These are phyloP conservation scores for Fusarium hainanense DNA, from an alignment of 2,329 filamentous ascomycete species.

Conservation along the genomic window DNA sequence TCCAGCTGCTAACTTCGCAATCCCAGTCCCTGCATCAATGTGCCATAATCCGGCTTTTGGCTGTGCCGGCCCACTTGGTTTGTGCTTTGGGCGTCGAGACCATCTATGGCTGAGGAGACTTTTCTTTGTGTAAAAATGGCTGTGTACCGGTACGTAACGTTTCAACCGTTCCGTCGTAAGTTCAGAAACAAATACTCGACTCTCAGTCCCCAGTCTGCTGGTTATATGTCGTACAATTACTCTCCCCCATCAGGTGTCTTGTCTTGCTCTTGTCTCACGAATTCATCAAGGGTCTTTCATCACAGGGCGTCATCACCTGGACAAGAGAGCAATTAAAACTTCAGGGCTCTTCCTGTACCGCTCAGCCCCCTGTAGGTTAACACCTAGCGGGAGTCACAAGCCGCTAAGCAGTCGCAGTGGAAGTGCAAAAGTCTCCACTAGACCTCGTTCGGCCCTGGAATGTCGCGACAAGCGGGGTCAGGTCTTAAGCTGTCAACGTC, in stretches of 20 bases:
- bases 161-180: neutral
- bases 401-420: slow-evolving; percentile 13
- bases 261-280: slow-evolving; percentile 19
- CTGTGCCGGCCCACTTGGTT: slow-evolving; percentile 41
- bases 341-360: slow-evolving; percentile 11
- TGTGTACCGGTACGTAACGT: slow-evolving; percentile 14
- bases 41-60: slow-evolving; percentile 42
- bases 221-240: slow-evolving; percentile 15
- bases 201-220: neutral
- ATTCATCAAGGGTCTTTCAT: slow-evolving; percentile 26
- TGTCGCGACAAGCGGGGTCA: slow-evolving; percentile 38
- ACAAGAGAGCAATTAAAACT: slow-evolving; percentile 6
- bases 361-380: slow-evolving; percentile 24
- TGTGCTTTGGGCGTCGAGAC: slow-evolving; percentile 39
- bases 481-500: slow-evolving; percentile 41
- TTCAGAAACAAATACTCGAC: neutral
- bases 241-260: slow-evolving; percentile 15
- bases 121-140: slow-evolving; percentile 13
- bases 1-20: slow-evolving; percentile 10
- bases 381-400: slow-evolving; percentile 37
- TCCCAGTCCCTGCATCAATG: slow-evolving; percentile 37
- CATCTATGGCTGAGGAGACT: slow-evolving; percentile 6
- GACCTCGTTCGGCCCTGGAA: slow-evolving; percentile 37
- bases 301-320: slow-evolving; percentile 40
- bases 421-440: slow-evolving; percentile 2